A percentile compares a stretch with the other conserved stretches of the same genome.
Conservation (phyloP, 164 flowering plant genomes). For the Taxillus chinensis region DNA sequence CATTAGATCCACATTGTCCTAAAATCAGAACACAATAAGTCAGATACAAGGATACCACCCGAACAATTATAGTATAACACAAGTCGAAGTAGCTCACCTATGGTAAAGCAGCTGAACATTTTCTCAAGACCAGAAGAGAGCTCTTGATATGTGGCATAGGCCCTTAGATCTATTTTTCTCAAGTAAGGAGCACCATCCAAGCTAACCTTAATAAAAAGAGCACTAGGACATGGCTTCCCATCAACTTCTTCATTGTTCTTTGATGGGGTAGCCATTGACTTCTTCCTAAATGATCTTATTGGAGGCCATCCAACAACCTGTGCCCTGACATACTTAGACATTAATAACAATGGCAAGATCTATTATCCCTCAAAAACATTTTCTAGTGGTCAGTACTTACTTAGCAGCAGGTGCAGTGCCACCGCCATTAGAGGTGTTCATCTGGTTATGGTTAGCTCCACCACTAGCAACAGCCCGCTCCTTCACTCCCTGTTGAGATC, state of each 20-base stretch:
- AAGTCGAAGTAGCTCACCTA: constrained; percentile 37
- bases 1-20: constrained; percentile 85
- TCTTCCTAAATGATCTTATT: constrained; percentile 74
- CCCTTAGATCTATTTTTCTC: constrained; percentile 85
- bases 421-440: constrained; percentile 20
- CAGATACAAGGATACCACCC: too few relatives aligned
- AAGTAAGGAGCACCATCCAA: constrained; percentile 99
- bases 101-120: constrained; percentile 90
- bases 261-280: constrained; percentile 60
- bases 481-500: constrained; percentile 28
- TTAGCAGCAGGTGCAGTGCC: constrained; percentile 69
- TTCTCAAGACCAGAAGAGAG: constrained; percentile 85
- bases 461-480: constrained; percentile 28
- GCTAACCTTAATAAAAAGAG: constrained; percentile 87
- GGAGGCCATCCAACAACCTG: constrained; percentile 99
- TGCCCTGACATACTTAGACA: constrained; percentile 46
- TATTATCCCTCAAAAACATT: not conserved
- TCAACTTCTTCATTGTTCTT: constrained; percentile 84
- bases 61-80: too few relatives aligned
- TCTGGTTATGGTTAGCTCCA: constrained; percentile 10
- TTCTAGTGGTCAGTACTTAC: constrained; percentile 30
- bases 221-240: constrained; percentile 69
- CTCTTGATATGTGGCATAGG: constrained; percentile 51
- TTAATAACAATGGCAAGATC: constrained; percentile 5
- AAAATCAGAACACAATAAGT: constrained; percentile 17